Evolutionary conservation across 768 basidiomycete species (phyloP), one percentile per base, ranked within the genome.

Genomic region (Naganishia randhawae): DNA sequence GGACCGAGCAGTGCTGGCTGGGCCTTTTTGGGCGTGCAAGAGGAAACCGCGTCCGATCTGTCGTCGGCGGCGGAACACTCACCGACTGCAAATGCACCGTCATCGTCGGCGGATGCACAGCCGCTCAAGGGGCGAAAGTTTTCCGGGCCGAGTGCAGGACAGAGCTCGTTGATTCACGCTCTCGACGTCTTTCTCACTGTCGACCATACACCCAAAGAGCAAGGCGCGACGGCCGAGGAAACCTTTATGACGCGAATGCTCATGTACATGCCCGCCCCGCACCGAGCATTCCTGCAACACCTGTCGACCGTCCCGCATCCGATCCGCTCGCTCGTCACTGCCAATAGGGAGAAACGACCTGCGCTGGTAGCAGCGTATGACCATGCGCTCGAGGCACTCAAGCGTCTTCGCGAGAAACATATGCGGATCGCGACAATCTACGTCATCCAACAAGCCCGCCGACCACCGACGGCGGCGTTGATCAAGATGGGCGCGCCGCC

Each of bases 191-290:
- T 78, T 71, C 68, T 80, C 29, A 77, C 75, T 5, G 78, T 78
- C 70, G 76, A 77, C 57, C 78, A 78, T 72, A 69, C 91, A 88
- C 72, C 75, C 0, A 64, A 69, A 13, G 35, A 63, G 14, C 68
- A 71, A 17, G 68, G 67, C 35, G 39, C 64, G 31, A 39, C 69
- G 33, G 54, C 68, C 57, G 78, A 82, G 69, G 72, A 76, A 39
- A 81, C 81, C 81, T 93, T 79, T 91, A 91, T 98, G 83, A 85
- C 91, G 54, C 90, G 92, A 69, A 88, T 96, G 78, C 88, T 85
- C 50, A 84, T 88, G 69, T 98, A 98, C 81, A 98, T 98, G 95
- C 94, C 95, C 0, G 89, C 89, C 16, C 85, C 85, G 64, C 95
- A 97, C 83, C 86, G 78, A 83, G 88, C 74, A 81, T 85, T 80